A percentile compares a stretch with the other conserved stretches of the same genome.
Conservation (phyloP, 108 stramenopile genomes). For the Fistulifera solaris region DNA sequence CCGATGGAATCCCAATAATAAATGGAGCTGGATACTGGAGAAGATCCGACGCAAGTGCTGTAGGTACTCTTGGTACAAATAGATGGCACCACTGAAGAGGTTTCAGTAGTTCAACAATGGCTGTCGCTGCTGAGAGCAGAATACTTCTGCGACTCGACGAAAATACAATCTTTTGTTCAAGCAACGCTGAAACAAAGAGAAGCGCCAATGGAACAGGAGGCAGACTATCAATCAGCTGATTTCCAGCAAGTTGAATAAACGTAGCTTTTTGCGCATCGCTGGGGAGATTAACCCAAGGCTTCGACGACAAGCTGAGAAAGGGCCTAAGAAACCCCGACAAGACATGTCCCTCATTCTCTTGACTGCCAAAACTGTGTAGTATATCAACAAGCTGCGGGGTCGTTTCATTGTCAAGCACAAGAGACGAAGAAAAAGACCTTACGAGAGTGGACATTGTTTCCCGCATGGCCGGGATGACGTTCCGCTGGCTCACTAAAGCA, state of each 20-base stretch:
- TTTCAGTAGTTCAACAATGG: conserved; percentile 35
- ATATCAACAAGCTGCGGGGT: conserved; percentile 43
- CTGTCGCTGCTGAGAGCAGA: conserved; percentile 49
- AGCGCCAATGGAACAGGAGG: conserved; percentile 71
- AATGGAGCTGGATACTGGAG: conserved; percentile 86
- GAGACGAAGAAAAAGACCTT: conserved; percentile 23
- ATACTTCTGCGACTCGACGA: conserved; percentile 65
- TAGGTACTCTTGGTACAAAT: conserved; percentile 65
- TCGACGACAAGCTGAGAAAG: conserved; percentile 27
- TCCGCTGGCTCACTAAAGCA: conserved; percentile 55
- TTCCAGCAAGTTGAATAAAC: conserved; percentile 37
- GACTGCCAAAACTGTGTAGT: conserved; percentile 42
- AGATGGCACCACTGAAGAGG: conserved; percentile 79
- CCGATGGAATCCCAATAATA: conserved; percentile 65
- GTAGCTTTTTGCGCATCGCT: conserved; percentile 31
- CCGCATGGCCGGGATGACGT: conserved; percentile 56
- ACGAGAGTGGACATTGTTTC: conserved; percentile 45
- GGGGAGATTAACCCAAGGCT: conserved; percentile 57
- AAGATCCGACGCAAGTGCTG: conserved; percentile 65
- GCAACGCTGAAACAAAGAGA: conserved; percentile 51
- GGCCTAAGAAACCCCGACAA: conserved; percentile 39
- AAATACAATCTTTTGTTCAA: conserved; percentile 82
- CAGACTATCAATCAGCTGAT: conserved; percentile 47
- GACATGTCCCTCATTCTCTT: conserved; percentile 40
- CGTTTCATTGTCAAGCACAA: background rate